These are phyloP conservation scores for Citrus glauca DNA, from an alignment of 345 rosid genomes.

Conservation along the genomic window DNA sequence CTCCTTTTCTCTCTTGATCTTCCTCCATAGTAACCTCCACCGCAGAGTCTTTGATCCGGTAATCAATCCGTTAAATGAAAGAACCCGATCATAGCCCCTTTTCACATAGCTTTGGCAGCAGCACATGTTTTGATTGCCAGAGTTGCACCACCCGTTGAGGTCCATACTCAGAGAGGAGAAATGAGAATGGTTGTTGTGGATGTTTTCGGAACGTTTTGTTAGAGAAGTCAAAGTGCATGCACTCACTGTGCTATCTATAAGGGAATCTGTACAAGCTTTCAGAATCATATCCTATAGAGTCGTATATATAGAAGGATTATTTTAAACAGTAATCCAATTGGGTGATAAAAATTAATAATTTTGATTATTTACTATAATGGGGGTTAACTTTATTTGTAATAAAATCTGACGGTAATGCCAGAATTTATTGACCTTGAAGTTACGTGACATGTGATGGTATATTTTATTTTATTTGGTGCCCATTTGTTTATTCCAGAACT, in stretches of 20 bases:
- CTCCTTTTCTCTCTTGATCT: slow-evolving; percentile 27
- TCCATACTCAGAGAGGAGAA: slow-evolving; percentile 15
- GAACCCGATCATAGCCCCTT: slow-evolving; percentile 16
- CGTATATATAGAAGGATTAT: not conserved
- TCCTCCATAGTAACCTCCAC: slow-evolving; percentile 41
- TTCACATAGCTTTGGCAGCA: slow-evolving; percentile 1
- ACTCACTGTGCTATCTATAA: not conserved
- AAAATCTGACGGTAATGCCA: not conserved
- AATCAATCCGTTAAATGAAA: slow-evolving; percentile 6
- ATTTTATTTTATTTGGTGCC: not conserved
- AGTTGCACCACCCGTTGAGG: slow-evolving; percentile 21
- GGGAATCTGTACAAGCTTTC: not conserved
- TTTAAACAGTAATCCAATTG: not conserved
- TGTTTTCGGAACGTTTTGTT: not conserved
- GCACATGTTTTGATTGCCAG: slow-evolving; percentile 7
- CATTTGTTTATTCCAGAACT: not conserved
- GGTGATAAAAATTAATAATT: not conserved
- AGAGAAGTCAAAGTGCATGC: not conserved
- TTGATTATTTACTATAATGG: not conserved
- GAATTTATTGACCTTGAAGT: slow-evolving; percentile 3
- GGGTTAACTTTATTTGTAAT: not conserved
- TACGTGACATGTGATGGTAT: not conserved
- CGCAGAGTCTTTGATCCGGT: slow-evolving; percentile 2
- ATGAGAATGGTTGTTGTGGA: not conserved
- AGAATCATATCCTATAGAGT: not conserved